Evolutionary conservation across 179 eudicot genomes (phyloP).

Genomic region (Drosera spatulata): DNA sequence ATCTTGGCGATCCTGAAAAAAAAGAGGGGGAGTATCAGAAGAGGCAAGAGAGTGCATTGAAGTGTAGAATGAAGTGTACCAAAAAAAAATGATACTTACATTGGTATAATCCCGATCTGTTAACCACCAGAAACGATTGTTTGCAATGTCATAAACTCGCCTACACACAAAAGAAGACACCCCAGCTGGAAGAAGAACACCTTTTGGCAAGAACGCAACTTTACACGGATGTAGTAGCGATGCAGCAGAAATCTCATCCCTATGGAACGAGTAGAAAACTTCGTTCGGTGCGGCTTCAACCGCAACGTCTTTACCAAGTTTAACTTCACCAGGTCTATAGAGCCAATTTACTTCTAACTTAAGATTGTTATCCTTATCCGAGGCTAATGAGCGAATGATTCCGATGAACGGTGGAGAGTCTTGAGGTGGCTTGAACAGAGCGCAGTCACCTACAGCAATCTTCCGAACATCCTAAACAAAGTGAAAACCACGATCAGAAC

Average conservation of each 20-base stretch:
- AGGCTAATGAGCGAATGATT: conserved; percentile 40
- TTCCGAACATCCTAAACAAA: conserved; percentile 70
- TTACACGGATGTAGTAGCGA: conserved; percentile 94
- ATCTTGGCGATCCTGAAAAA: conserved; percentile 67
- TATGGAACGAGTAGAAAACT: conserved; percentile 84
- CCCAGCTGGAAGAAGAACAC: conserved; percentile 82
- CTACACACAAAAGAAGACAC: conserved; percentile 82
- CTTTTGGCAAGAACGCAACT: conserved; percentile 92
- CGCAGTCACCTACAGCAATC: conserved; percentile 74
- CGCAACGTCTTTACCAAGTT: conserved; percentile 54
- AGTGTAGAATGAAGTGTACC: background rate
- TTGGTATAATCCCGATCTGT: conserved; percentile 72
- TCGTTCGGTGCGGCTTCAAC: conserved; percentile 90
- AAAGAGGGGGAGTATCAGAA: background rate
- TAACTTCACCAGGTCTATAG: conserved; percentile 75
- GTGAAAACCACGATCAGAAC: background rate
- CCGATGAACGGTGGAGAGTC: conserved; percentile 82
- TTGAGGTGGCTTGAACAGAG: conserved; percentile 68
- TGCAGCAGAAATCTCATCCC: conserved; percentile 91
- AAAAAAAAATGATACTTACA: conserved; percentile 35
- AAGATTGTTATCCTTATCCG: conserved; percentile 35
- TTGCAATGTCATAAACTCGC: conserved; percentile 74
- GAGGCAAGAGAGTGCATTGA: background rate
- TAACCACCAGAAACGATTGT: conserved; percentile 88
- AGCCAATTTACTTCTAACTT: conserved; percentile 75